Evolutionary conservation across 371 early-diverging fungal species (phyloP), one percentile per base, ranked within the genome.

Genomic region (Mortierella sp.): DNA sequence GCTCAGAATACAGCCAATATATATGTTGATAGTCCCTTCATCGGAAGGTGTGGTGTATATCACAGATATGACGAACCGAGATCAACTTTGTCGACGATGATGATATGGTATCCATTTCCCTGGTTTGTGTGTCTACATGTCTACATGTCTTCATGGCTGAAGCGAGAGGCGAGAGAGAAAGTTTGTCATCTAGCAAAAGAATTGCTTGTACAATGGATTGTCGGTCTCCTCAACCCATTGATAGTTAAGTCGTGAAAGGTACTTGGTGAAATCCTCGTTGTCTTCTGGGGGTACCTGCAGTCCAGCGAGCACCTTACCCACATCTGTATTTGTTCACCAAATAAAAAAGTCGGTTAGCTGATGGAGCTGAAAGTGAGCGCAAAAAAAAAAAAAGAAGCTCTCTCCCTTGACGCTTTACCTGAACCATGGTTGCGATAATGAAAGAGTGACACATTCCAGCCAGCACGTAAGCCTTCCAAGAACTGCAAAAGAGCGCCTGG

Each of bases 351-450:
- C n/a, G n/a, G n/a, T n/a, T n/a, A n/a, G n/a, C n/a, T n/a, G n/a
- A n/a, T n/a, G n/a, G n/a, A n/a, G n/a, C n/a, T n/a, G n/a, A n/a
- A n/a, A n/a, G 7, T 8, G 47, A 60, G 22, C 2, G 43, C 46
- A 59, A 19, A 46, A 60, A 57, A 45, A 47, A 45, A 57, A 60
- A 19, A 29, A 21, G 13, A 19, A 7, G 37, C 2, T 39, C 29
- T 45, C 44, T 17, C 16, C 19, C 27, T 14, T 8, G 14, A 1
- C 14, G 31, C 47, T 68, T 61, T 87, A 87, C 88, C 90, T 62
- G 94, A 95, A 29, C 98, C 98, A 76, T 93, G 91, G 79, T 98
- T 96, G 46, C 98, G 89, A 82, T 98, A 96, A 78, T 97, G 96
- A 85, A 96, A 96, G n/a, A 96, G 81, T 0, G 95, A 90, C n/a